phyloP scores from a whole-genome alignment of 768 basidiomycete genomes.

The Coprinopsis sp. region DNA sequence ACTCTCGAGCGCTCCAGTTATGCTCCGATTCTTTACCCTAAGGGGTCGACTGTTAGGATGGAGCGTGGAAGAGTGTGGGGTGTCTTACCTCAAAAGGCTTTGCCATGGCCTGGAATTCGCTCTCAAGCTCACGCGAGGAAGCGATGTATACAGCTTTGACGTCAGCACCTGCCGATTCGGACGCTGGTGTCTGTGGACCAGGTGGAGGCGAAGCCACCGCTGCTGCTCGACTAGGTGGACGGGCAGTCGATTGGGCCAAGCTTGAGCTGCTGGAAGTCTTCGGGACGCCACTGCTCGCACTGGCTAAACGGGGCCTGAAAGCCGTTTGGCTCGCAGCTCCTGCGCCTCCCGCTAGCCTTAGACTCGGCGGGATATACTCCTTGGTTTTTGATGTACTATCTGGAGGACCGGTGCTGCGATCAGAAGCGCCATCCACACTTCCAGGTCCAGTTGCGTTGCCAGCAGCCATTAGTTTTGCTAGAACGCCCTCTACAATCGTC shows the following conservation, averaged over 20 bases:
- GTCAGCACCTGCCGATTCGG: conserved; percentile 38
- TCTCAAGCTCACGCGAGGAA: conserved; percentile 78
- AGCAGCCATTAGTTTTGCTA: conserved; percentile 56
- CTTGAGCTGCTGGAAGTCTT: conserved; percentile 48
- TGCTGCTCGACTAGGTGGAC: conserved; percentile 62
- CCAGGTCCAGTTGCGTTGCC: conserved; percentile 38
- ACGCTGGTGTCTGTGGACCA: conserved; percentile 22
- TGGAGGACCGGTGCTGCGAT: no score
- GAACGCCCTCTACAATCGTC: conserved; percentile 77
- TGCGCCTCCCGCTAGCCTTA: conserved; percentile 55
- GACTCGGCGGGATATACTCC: conserved; percentile 74
- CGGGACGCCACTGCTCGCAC: conserved; percentile 31
- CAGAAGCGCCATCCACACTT: conserved; percentile 58
- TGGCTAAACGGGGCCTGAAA: conserved; percentile 37
- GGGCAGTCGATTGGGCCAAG: conserved; percentile 43
- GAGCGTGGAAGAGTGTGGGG: neutral
- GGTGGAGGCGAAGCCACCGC: conserved; percentile 38
- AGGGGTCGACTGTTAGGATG: conserved; percentile 1
- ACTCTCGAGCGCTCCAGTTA: conserved; percentile 87
- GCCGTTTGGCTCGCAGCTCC: no score
- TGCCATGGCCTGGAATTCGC: conserved; percentile 75
- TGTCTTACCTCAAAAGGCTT: conserved; percentile 78
- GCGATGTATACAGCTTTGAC: conserved; percentile 79
- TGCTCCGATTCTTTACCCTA: conserved; percentile 97
- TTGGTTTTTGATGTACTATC: conserved; percentile 39